Base-by-base conservation (phyloP, 768 basidiomycete genomes). In the Pulveroboletus sp. region DNA sequence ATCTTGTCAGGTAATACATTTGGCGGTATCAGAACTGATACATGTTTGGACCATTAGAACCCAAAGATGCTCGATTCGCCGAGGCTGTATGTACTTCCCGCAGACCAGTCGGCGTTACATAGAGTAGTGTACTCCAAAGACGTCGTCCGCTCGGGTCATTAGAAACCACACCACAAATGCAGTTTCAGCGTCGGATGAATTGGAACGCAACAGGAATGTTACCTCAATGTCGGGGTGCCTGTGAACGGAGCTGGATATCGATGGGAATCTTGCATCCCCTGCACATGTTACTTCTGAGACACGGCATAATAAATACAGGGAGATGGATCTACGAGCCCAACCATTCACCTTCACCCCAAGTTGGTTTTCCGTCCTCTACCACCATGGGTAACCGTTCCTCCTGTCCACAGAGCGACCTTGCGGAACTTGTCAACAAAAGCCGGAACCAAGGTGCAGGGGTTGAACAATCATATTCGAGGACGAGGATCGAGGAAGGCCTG, bases 321-420 rank as follows among this genome's bases (percentile, higher is more conserved):
- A n/a, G n/a, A n/a, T n/a, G n/a, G n/a, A n/a, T n/a, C n/a, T n/a
- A n/a, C n/a, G n/a, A n/a, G n/a, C n/a, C n/a, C n/a, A n/a, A n/a
- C n/a, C n/a, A n/a, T n/a, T n/a, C n/a, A n/a, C n/a, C n/a, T n/a
- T n/a, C n/a, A n/a, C n/a, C n/a, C n/a, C n/a, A n/a, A n/a, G n/a
- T n/a, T n/a, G n/a, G n/a, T n/a, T 31, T 10, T 31, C 6, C 36
- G 17, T 13, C 19, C 35, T 37, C 35, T 36, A 11, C n/a, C 20
- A 24, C 29, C 32, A 49, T 49, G 48, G 48, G 48, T 23, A 44
- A 1, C 27, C 19, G 14, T 20, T 32, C 49, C 19, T 50, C 49
- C 30, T 29, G 37, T 20, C 37, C 37, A 6, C n/a, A 0, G 23
- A 22, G 45, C 17, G 16, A 43, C 22, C 30, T 49, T 30, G 48